Base-by-base conservation (phyloP, 306 rosid species). In the Quercus alba region DNA sequence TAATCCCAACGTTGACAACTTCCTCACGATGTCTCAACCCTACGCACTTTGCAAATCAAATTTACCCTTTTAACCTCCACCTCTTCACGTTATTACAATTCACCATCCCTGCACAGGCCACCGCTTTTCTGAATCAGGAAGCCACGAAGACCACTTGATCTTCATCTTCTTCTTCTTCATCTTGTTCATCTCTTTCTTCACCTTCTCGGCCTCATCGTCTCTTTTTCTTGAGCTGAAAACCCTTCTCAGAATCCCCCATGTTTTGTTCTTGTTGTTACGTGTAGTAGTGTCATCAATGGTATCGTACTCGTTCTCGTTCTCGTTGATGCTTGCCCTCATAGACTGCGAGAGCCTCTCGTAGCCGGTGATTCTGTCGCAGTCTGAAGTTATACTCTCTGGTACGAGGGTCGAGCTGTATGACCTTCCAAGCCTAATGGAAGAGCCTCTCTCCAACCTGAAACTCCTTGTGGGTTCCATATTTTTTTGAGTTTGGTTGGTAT, bases 21-120 rank as follows among this genome's bases (percentile, higher is more conserved):
- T 5, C 66, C 66, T 23, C 31, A 7, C 17, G 25, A 59, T 59
- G 33, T 59, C 30, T 21, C 14, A 12, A 23, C 14, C 31, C 66
- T 10, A 23, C 18, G 54, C 25, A 12, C 33, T 1, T 5, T 13
- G 14, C 31, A 31, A 18, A 6, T 15, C 2, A 18, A 33, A 68
- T 33, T 71, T 19, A 44, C 72, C 33, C 23, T 18, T 26, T 19
- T 46, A n/a, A 56, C 82, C 82, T 59, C 54, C 5, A 18, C 25
- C 15, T 17, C 11, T 62, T 11, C 18, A 10, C 0, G 3, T 74
- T 51, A 78, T 75, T 7, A 21, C 71, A 31, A 8, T 41, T 90
- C 82, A 90, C 90, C 94, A 90, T 4, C 91, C 91, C 74, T 90
- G 94, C 76, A 87, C 81, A 20, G 94, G 94, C 91, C 94, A 90